Evolutionary conservation across 306 rosid genomes (phyloP).

Genomic region (Sicyos edulis): DNA sequence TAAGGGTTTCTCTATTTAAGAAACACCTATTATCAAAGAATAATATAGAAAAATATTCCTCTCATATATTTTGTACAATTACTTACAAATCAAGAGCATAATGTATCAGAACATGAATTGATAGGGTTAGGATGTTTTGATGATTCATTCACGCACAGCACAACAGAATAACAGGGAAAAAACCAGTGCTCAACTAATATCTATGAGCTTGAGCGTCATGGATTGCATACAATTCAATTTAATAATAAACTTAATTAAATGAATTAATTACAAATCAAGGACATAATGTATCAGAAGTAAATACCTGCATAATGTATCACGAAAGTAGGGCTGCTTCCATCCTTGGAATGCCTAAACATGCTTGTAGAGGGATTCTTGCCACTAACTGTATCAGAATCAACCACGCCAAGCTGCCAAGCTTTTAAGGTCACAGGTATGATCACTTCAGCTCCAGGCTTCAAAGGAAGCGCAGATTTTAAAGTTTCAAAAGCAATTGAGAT

Average conservation of each 20-base stretch:
- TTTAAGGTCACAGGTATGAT: conserved; percentile 77
- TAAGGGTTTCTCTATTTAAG: too few relatives aligned
- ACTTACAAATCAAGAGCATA: too few relatives aligned
- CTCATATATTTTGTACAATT: too few relatives aligned
- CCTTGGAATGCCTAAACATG: conserved; percentile 55
- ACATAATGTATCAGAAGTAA: not conserved
- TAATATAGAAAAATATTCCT: too few relatives aligned
- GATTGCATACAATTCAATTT: not conserved
- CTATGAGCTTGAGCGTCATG: not conserved
- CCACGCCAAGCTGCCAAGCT: conserved; percentile 71
- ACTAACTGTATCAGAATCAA: conserved; percentile 51
- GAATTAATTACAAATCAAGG: conserved; percentile 6
- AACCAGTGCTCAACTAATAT: not conserved
- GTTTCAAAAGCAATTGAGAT: conserved; percentile 60
- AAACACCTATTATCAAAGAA: too few relatives aligned
- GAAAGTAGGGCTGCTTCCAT: conserved; percentile 70
- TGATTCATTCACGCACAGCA: too few relatives aligned
- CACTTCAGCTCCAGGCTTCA: conserved; percentile 94
- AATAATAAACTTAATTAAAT: not conserved
- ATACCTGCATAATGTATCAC: conserved; percentile 91
- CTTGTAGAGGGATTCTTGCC: conserved; percentile 56
- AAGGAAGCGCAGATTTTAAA: conserved; percentile 75
- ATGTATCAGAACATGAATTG: too few relatives aligned
- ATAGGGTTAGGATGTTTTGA: too few relatives aligned
- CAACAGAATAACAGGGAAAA: too few relatives aligned